Evolutionary conservation across 345 rosid species (phyloP), one percentile per base, ranked within the genome.

Genomic region (Conringia planisiliqua): DNA sequence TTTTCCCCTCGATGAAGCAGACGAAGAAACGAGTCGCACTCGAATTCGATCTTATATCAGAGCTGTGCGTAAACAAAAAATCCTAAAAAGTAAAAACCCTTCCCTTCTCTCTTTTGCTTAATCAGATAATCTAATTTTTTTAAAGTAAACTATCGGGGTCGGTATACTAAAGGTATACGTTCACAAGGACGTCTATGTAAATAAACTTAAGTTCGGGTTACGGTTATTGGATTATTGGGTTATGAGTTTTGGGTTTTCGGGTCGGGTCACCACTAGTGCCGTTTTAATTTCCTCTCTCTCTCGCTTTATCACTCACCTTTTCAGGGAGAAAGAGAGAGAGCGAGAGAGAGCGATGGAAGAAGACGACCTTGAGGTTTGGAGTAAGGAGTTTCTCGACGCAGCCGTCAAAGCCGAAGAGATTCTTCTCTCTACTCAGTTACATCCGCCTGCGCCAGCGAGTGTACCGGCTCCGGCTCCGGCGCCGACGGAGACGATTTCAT

Each of bases 331-430:
- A 30, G 14, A 18, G 24, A 17, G 32, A 36, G 69, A 46, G 54
- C 6, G 44, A 82, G 24, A 17, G 32, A 36, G 69, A 46, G 47
- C 6, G 44, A 82, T 78, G 83, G 61, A 60, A n/a, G 87, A 74
- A 36, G 82, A 81, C 50, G 72, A 67, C 52, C 50, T 70, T 32
- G 95, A 78, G 62, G 90, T 80, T 14, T 92, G 94, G 96, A 93
- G 83, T 43, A 82, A 77, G 35, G 82, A 77, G 12, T 85, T 86
- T 76, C 54, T 87, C 58, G 83, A 80, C 17, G 85, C 71, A 29
- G 77, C 79, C 67, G 61, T 78, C 36, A 80, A 83, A 78, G 76
- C 29, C 0, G 93, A 85, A 48, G 83, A 85, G 60, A 52, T 38
- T 10, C 80, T 80, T 36, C 81, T 78, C 46, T 74, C 89, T 51